Conservation (phyloP, 2,329 filamentous ascomycete genomes). For the Sclerotinia minor region DNA sequence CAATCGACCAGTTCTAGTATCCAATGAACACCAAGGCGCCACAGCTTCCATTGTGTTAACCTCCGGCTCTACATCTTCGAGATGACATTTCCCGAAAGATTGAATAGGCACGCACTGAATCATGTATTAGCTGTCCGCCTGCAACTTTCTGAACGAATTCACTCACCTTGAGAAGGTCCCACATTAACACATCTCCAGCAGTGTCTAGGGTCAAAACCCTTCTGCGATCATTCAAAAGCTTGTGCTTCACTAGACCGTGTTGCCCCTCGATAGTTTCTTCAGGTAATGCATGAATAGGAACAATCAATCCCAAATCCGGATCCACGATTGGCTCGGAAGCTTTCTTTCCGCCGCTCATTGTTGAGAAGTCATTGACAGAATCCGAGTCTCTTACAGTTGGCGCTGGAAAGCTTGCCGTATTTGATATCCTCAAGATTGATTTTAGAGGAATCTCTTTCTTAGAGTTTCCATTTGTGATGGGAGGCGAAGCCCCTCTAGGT, state of each 20-base stretch:
- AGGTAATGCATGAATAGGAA: constrained; percentile 67
- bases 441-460: constrained; percentile 72
- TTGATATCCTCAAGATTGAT: constrained; percentile 79
- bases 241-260: constrained; percentile 91
- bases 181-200: constrained; percentile 89
- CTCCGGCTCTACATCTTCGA: constrained; percentile 86
- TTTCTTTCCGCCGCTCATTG: constrained; percentile 53
- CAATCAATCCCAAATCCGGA: constrained; percentile 50
- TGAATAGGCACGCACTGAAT: constrained; percentile 79
- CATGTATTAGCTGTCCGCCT: constrained; percentile 30
- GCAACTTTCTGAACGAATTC: constrained; percentile 28
- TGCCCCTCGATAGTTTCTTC: constrained; percentile 90
- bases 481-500: constrained; percentile 43
- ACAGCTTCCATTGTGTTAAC: constrained; percentile 88
- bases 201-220: constrained; percentile 90
- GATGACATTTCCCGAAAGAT: constrained; percentile 90
- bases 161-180: constrained; percentile 83
- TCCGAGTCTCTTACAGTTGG: constrained; percentile 55
- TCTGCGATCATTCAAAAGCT: constrained; percentile 85
- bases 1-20: constrained; percentile 87
- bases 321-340: constrained; percentile 57
- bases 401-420: constrained; percentile 74
- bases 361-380: constrained; percentile 51
- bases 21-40: constrained; percentile 93
- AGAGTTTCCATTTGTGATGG: constrained; percentile 41